Evolutionary conservation across 139 green algal genomes (phyloP).

Genomic region (Picocystis salinarum): DNA sequence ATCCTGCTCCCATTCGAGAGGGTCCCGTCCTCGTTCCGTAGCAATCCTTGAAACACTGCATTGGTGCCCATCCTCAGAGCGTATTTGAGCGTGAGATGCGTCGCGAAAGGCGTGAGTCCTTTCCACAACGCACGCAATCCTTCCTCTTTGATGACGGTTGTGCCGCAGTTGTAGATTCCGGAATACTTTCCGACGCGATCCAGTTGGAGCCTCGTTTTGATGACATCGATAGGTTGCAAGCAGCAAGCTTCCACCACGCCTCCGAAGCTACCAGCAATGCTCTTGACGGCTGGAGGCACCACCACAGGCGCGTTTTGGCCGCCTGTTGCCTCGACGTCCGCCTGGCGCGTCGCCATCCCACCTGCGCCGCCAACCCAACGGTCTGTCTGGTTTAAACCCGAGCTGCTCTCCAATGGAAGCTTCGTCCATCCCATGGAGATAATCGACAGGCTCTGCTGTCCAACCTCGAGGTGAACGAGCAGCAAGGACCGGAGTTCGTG

Average conservation of each 20-base stretch:
- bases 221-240: constrained; percentile 81
- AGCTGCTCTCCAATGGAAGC: too few species aligned
- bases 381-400: too few species aligned
- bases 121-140: constrained; percentile 74
- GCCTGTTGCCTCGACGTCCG: too few species aligned
- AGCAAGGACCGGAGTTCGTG: too few species aligned
- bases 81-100: constrained; percentile 89
- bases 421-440: too few species aligned
- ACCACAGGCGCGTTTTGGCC: too few species aligned
- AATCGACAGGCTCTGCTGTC: too few species aligned
- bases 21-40: constrained; percentile 46
- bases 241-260: constrained; percentile 72
- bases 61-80: constrained; percentile 83
- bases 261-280: constrained; percentile 63
- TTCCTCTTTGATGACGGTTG: constrained; percentile 54
- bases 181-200: constrained; percentile 56
- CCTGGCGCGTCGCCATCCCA: too few species aligned
- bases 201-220: constrained; percentile 87
- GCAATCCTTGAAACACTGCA: constrained; percentile 53
- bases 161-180: constrained; percentile 60
- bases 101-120: constrained; percentile 81
- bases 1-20: constrained; percentile 29
- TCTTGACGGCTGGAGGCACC: too few species aligned
- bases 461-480: too few species aligned
- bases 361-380: too few species aligned